Base-by-base conservation (phyloP, 768 basidiomycete species). In the Mycena vitilis region DNA sequence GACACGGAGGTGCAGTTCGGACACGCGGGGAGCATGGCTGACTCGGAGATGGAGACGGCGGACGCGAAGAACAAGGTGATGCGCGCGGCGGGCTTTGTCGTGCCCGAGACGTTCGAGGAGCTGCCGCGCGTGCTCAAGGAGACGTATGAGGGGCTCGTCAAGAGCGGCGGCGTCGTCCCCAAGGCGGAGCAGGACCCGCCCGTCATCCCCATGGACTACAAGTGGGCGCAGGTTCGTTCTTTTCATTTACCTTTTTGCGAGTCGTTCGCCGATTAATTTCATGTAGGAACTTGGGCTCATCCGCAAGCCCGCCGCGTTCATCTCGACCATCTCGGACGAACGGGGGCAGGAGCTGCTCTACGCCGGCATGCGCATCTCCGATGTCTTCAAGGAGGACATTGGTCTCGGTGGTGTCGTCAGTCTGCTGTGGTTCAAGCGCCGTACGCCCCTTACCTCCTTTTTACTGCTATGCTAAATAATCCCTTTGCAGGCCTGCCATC, bases 171-270 rank as follows among this genome's bases (percentile, higher is more conserved):
- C 37, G 88, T 99, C 79, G 79, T 83, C 42, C 90, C 89, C 71
- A 85, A 90, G 84, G 74, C 81, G 44, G 97, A 99, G 85, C 84
- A 90, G 62, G 94, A 95, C 25, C 95, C 96, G 6, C 97, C 97
- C 12, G 90, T 93, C 65, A 98, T 99, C 78, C 97, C 97, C n/a
- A 98, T 99, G 95, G 97, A 99, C 83, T 99, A 98, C 91, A 98
- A 99, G 86, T 98, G 97, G 97, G 96, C 96, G 42, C 95, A 96
- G 83, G 80, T 80, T 45, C 22, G 74, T 68, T 20, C 23, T 60
- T 40, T 64, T 12, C 23, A 25, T 20, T 34, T 36, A 16, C 13
- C 20, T 44, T n/a, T n/a, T n/a, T n/a, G n/a, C 9, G 15, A 18
- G 11, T 47, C 4, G 42, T 36, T 0, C 11, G 8, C 5, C 5